Evolutionary conservation across 2,329 filamentous ascomycete genomes (phyloP), one percentile per base, ranked within the genome.

Genomic region (Calonectria pteridis): DNA sequence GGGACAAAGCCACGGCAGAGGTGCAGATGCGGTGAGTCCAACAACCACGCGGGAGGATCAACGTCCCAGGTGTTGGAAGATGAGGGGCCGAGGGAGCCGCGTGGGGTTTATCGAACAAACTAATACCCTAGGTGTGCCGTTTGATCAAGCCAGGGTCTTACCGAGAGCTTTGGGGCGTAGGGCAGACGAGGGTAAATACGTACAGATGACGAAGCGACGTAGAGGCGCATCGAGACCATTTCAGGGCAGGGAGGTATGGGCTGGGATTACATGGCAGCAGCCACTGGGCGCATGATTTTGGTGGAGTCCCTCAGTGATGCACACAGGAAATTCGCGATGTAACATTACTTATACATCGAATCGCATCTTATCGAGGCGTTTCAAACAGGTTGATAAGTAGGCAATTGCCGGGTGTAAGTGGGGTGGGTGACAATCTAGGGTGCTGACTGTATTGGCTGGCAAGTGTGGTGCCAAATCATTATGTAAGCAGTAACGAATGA

Each of bases 401-500:
- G 16, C 31, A 67, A 28, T 59, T 37, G 55, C n/a, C 26, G 29
- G 31, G 20, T 37, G 23, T 40, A 18, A 51, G 31, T 46, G 37
- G 35, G 35, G 67, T 53, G 29, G 46, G 46, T 43, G 43, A 29
- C 33, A n/a, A 20, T 33, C 49, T 18, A 13, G 28, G 33, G 33
- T n/a, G n/a, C 23, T 18, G 23, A 18, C 55, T 6, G n/a, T n/a
- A 59, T 59, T 59, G 55, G 55, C n/a, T 28, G 31, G 33, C n/a
- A 26, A 16, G 35, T 59, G 55, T n/a, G 55, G n/a, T 6, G 14
- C 7, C 4, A n/a, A 7, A 11, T 26, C 62, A 28, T 80, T 79
- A 80, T 73, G 73, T 79, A 79, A 80, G 72, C 76, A 14, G 4
- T 31, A n/a, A 29, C 31, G 29, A 43, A 18, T 58, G 53, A 33